phyloP scores from a whole-genome alignment of 2,329 filamentous ascomycete species.

The Phoma sp. region DNA sequence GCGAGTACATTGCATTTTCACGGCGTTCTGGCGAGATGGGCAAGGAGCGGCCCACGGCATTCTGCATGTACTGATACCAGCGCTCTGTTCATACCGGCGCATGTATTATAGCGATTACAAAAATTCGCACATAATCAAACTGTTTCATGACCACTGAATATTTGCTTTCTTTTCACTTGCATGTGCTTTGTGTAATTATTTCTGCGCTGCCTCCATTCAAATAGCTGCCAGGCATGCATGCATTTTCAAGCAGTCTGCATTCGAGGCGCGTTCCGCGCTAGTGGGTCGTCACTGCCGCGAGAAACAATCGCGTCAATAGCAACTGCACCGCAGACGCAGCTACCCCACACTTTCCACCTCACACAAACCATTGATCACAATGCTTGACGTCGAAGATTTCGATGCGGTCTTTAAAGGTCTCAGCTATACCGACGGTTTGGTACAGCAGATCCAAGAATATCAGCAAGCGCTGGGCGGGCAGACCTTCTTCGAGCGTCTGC shows the following conservation, averaged over 20 bases:
- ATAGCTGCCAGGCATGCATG: too few species aligned
- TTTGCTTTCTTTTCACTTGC: too few species aligned
- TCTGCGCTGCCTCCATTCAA: too few species aligned
- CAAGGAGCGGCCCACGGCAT: constrained; percentile 15
- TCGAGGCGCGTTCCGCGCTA: constrained; percentile 6
- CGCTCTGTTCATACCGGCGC: constrained; percentile 9
- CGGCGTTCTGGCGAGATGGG: constrained; percentile 19
- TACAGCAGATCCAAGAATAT: constrained; percentile 67
- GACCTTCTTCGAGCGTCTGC: constrained; percentile 80
- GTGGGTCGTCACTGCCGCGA: constrained; percentile 9
- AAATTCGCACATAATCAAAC: constrained; percentile 8
- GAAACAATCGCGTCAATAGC: constrained; percentile 14
- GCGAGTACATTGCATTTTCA: constrained; percentile 9
- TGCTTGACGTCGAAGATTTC: constrained; percentile 71
- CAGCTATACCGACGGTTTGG: constrained; percentile 33
- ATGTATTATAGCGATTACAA: constrained; percentile 16
- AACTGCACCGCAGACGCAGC: background rate
- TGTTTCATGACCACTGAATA: background rate
- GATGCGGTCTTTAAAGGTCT: constrained; percentile 66
- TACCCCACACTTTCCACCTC: constrained; percentile 2
- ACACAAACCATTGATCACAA: constrained; percentile 34
- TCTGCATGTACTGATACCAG: constrained; percentile 18
- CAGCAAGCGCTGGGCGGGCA: constrained; percentile 71
- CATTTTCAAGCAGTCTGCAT: background rate
- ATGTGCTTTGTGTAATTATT: too few species aligned